Evolutionary conservation across 2,329 filamentous ascomycete species (phyloP).

Genomic region (Phyllachora maydis): DNA sequence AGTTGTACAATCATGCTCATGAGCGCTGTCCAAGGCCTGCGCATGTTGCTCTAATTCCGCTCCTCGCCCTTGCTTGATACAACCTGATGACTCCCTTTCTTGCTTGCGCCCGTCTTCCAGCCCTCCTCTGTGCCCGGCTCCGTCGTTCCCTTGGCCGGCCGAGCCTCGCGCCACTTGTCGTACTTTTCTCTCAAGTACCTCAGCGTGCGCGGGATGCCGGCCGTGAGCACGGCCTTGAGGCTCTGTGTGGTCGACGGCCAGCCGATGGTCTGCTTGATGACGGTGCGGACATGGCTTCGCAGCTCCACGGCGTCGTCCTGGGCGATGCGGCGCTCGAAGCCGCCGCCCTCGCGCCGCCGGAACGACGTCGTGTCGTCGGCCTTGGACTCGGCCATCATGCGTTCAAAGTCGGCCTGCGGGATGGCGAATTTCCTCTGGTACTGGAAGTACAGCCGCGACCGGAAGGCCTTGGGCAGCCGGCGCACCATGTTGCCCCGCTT

Average conservation of each 20-base stretch:
- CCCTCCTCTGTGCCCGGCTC: too few species aligned
- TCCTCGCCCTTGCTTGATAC: too few species aligned
- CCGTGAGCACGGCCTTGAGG: conserved; percentile 64
- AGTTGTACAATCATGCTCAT: too few species aligned
- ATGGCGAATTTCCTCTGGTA: conserved; percentile 86
- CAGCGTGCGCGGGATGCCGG: conserved; percentile 47
- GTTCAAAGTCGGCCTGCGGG: conserved; percentile 61
- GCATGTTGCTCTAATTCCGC: too few species aligned
- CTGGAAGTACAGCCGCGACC: conserved; percentile 78
- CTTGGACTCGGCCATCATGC: conserved; percentile 59
- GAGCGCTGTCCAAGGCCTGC: too few species aligned
- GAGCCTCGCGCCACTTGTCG: conserved; percentile 27
- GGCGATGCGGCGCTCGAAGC: conserved; percentile 74
- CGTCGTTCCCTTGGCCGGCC: conserved; percentile 2
- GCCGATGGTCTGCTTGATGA: conserved; percentile 71
- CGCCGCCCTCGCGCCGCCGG: conserved; percentile 54
- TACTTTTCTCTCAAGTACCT: conserved; percentile 73
- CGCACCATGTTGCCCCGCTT: conserved; percentile 93
- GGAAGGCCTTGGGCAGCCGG: conserved; percentile 68
- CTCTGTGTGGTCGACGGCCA: conserved; percentile 88
- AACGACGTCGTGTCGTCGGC: conserved; percentile 52
- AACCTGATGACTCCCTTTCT: too few species aligned
- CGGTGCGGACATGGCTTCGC: conserved; percentile 46
- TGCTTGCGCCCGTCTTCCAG: too few species aligned
- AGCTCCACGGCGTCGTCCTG: conserved; percentile 45